Evolutionary conservation across 106 monocot genomes (phyloP).

Genomic region (Triglochin maritima): DNA sequence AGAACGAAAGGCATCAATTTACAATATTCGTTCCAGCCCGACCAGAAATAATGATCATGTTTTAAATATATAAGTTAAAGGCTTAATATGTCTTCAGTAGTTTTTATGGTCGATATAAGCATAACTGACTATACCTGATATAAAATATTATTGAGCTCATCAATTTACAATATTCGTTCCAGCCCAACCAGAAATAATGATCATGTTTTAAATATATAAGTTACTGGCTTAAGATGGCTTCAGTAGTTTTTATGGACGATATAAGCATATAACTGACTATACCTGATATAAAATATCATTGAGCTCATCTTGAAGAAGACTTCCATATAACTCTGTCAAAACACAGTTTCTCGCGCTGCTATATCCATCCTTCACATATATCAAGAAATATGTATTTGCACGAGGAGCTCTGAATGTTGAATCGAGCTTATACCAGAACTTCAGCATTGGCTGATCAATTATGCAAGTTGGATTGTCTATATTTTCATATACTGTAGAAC

Average conservation of each 20-base stretch:
- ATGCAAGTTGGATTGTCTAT: constrained; percentile 53
- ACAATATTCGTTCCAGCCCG: too few species aligned
- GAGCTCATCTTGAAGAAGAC: constrained; percentile 88
- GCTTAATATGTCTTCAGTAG: too few species aligned
- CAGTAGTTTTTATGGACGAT: too few species aligned
- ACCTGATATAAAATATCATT: constrained; percentile 96
- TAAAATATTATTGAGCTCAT: constrained; percentile 74
- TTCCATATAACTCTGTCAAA: constrained; percentile 73
- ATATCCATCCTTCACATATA: constrained; percentile 77
- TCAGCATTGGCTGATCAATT: constrained; percentile 58
- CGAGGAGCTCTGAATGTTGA: constrained; percentile 85
- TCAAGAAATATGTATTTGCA: constrained; percentile 83
- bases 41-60: too few species aligned
- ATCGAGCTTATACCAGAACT: constrained; percentile 91
- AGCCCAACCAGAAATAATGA: too few species aligned
- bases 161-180: too few species aligned
- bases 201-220: too few species aligned
- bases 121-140: constrained; percentile 58
- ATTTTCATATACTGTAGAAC: constrained; percentile 12
- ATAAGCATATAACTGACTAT: constrained; percentile 3
- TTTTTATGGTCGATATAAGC: background rate
- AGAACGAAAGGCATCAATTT: too few species aligned
- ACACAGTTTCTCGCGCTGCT: constrained; percentile 44
- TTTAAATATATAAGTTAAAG: too few species aligned
- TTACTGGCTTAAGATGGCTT: too few species aligned